A percentile compares a stretch with the other conserved stretches of the same genome.
Evolutionary conservation across 345 rosid genomes (phyloP).

Genomic region (Abelmoschus esculentus): DNA sequence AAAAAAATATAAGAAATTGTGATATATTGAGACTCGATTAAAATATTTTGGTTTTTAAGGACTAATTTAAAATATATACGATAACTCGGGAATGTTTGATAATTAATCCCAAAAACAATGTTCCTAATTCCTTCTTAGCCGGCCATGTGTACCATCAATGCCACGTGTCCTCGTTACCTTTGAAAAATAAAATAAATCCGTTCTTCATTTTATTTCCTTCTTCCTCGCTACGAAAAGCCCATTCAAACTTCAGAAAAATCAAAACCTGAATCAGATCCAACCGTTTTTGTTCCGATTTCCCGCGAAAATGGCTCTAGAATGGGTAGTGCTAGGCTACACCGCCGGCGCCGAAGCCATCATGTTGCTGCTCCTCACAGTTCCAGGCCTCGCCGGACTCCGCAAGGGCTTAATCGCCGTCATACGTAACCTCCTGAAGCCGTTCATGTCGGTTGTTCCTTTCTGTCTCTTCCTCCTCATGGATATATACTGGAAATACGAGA

Average conservation of each 20-base stretch:
- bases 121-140: background rate
- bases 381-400: constrained; percentile 73
- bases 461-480: constrained; percentile 82
- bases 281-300: background rate
- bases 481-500: constrained; percentile 94
- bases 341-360: constrained; percentile 89
- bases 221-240: constrained; percentile 9
- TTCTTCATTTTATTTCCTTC: background rate
- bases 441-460: constrained; percentile 79
- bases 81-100: too few relatives aligned
- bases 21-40: too few relatives aligned
- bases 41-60: too few relatives aligned
- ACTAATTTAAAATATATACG: too few relatives aligned
- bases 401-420: constrained; percentile 73
- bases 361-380: constrained; percentile 73
- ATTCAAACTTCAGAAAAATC: background rate
- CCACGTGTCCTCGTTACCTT: background rate
- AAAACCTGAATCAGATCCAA: constrained; percentile 4
- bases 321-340: constrained; percentile 83
- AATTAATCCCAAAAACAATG: background rate
- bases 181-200: background rate
- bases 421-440: constrained; percentile 79
- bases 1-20: too few relatives aligned
- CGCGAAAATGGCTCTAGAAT: constrained; percentile 71
- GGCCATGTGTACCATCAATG: background rate